A percentile compares a stretch with the other conserved stretches of the same genome.
phyloP scores from a whole-genome alignment of 306 rosid species.

The Alnus glutinosa region DNA sequence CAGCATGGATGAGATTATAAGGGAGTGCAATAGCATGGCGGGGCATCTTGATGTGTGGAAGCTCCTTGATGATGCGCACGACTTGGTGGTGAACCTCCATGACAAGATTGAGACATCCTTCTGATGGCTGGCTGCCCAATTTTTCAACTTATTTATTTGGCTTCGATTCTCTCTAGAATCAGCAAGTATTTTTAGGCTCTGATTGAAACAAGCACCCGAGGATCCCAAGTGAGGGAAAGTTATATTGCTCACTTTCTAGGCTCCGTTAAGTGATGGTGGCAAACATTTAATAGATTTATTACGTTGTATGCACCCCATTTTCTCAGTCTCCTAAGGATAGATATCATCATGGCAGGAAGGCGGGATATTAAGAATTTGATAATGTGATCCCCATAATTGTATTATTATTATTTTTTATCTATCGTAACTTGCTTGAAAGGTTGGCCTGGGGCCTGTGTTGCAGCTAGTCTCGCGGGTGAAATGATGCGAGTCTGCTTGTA shows the following conservation, averaged over 20 bases:
- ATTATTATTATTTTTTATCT: neutral
- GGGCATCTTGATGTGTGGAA: constrained; percentile 98
- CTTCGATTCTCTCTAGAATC: constrained; percentile 15
- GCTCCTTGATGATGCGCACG: constrained; percentile 93
- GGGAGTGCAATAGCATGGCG: constrained; percentile 98
- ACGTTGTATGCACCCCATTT: constrained; percentile 9
- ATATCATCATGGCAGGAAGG: neutral
- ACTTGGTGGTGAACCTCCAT: constrained; percentile 92
- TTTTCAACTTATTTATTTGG: constrained; percentile 24
- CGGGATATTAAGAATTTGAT: constrained; percentile 11
- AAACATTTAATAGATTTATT: constrained; percentile 1
- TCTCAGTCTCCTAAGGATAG: constrained; percentile 9
- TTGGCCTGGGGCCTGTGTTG: neutral
- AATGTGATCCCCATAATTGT: neutral
- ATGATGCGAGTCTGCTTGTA: neutral
- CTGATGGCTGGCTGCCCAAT: constrained; percentile 44
- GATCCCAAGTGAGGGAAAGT: neutral
- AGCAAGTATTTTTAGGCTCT: constrained; percentile 26
- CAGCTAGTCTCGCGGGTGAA: neutral
- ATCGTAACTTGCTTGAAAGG: neutral
- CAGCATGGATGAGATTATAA: constrained; percentile 98
- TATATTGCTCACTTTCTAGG: constrained; percentile 24
- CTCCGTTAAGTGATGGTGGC: constrained; percentile 2
- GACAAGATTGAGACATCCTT: constrained; percentile 79
- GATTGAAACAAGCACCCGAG: constrained; percentile 22